Evolutionary conservation across 2,329 filamentous ascomycete genomes (phyloP).

Genomic region (Ceratocystis harringtonii): DNA sequence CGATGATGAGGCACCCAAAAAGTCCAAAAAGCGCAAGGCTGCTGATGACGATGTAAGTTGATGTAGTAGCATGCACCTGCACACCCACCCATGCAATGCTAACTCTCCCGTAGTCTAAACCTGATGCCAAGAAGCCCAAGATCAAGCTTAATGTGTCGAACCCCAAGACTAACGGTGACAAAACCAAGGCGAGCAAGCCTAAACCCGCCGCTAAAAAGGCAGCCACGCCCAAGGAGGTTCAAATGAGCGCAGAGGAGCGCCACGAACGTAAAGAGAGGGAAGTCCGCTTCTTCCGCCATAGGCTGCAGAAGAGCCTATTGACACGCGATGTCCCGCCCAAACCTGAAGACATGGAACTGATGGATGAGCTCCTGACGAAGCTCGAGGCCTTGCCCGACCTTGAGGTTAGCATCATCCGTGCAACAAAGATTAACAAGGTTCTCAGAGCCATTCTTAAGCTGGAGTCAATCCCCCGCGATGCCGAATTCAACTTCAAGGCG

Average conservation of each 20-base stretch:
- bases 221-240: constrained; percentile 39
- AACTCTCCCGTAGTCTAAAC: constrained; percentile 22
- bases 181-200: constrained; percentile 38
- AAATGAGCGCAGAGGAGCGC: constrained; percentile 43
- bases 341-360: constrained; percentile 64
- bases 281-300: constrained; percentile 87
- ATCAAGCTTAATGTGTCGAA: constrained; percentile 50
- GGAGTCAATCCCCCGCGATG: constrained; percentile 68
- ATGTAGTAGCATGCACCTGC: constrained; percentile 16
- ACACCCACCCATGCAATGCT: not conserved
- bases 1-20: constrained; percentile 50
- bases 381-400: constrained; percentile 68
- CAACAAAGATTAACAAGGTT: constrained; percentile 97
- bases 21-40: constrained; percentile 71
- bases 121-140: constrained; percentile 53
- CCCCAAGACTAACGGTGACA: constrained; percentile 36
- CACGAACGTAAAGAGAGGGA: constrained; percentile 51
- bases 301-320: constrained; percentile 86
- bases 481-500: constrained; percentile 76
- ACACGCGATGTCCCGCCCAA: constrained; percentile 73
- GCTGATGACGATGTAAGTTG: constrained; percentile 47
- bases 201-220: constrained; percentile 40
- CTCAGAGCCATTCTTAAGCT: constrained; percentile 89
- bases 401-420: constrained; percentile 74
- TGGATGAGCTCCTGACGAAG: constrained; percentile 64